Conservation (phyloP, 2,329 filamentous ascomycete species). For the Ophiostoma populinum region DNA sequence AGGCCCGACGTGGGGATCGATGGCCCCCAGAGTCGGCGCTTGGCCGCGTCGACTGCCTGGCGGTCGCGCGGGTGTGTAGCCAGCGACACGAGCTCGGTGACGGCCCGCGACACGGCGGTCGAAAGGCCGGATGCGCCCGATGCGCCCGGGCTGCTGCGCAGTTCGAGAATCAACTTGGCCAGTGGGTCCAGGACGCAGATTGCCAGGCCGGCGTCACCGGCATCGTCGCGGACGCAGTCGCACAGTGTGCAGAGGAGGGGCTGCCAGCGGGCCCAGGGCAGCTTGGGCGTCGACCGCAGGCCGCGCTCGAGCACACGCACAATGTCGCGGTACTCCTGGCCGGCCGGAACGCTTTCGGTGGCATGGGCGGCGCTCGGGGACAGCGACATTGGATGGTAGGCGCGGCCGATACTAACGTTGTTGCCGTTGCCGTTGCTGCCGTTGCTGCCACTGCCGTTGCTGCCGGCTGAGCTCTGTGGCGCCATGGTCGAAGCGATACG, state of each 20-base stretch:
- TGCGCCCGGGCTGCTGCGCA: slow-evolving; percentile 12
- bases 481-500: slow-evolving; percentile 27
- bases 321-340: slow-evolving; percentile 53
- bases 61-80: slow-evolving; percentile 40
- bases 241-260: slow-evolving; percentile 40
- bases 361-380: slow-evolving; percentile 1
- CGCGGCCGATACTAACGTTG: not conserved
- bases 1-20: slow-evolving; percentile 21
- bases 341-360: slow-evolving; percentile 28
- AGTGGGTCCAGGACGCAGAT: slow-evolving; percentile 55
- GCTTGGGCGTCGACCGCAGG: slow-evolving; percentile 28
- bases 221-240: slow-evolving; percentile 39
- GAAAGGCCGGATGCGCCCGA: slow-evolving; percentile 10
- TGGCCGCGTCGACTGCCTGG: slow-evolving; percentile 46
- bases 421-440: slow-evolving; percentile 1
- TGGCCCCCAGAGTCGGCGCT: slow-evolving; percentile 49
- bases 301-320: slow-evolving; percentile 50
- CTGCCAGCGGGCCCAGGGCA: slow-evolving; percentile 31
- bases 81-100: slow-evolving; percentile 25
- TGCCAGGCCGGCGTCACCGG: slow-evolving; percentile 49
- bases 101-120: slow-evolving; percentile 18
- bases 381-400: slow-evolving; percentile 6
- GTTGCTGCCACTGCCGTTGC: slow-evolving; percentile 1
- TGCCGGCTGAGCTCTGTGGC: slow-evolving; percentile 9
- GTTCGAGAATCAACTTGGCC: slow-evolving; percentile 34